These are phyloP conservation scores for Arxiozyma telluris DNA, from an alignment of 1,139 yeast genomes.

Conservation along the genomic window DNA sequence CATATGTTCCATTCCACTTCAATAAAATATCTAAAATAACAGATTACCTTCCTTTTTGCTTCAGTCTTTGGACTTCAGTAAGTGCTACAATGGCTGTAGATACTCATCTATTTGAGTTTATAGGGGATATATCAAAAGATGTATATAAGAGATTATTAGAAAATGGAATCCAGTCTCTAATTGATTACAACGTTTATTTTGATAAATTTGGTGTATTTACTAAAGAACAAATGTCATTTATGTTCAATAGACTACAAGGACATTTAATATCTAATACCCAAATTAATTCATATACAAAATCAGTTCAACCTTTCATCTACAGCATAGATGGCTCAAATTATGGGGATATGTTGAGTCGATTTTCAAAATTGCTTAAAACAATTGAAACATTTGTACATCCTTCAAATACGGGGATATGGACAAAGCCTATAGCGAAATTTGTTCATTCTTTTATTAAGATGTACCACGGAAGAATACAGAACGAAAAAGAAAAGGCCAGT, in stretches of 20 bases:
- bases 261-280: conserved; percentile 47
- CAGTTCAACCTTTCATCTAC: conserved; percentile 55
- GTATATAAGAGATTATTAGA: conserved; percentile 31
- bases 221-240: conserved; percentile 47
- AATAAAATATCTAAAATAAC: conserved; percentile 22
- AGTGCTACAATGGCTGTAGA: conserved; percentile 54
- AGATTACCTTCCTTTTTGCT: conserved; percentile 54
- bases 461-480: conserved; percentile 44
- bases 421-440: conserved; percentile 57
- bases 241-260: conserved; percentile 43
- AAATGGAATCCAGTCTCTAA: conserved; percentile 3
- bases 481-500: conserved; percentile 17
- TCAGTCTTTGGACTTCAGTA: conserved; percentile 65
- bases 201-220: conserved; percentile 55
- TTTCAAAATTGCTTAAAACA: conserved; percentile 54
- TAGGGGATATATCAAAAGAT: conserved; percentile 54
- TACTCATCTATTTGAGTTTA: conserved; percentile 53
- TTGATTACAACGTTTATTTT: conserved; percentile 22
- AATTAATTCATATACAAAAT: conserved; percentile 47
- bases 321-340: conserved; percentile 49
- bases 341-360: conserved; percentile 43
- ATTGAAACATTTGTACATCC: conserved; percentile 91
- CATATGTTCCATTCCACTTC: conserved; percentile 42
- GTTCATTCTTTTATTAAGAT: conserved; percentile 47
- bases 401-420: conserved; percentile 83